A percentile compares a stretch with the other conserved stretches of the same genome.
These are phyloP conservation scores for Cladorrhinum sp. DNA, from an alignment of 2,329 filamentous ascomycete genomes.

Conservation along the genomic window DNA sequence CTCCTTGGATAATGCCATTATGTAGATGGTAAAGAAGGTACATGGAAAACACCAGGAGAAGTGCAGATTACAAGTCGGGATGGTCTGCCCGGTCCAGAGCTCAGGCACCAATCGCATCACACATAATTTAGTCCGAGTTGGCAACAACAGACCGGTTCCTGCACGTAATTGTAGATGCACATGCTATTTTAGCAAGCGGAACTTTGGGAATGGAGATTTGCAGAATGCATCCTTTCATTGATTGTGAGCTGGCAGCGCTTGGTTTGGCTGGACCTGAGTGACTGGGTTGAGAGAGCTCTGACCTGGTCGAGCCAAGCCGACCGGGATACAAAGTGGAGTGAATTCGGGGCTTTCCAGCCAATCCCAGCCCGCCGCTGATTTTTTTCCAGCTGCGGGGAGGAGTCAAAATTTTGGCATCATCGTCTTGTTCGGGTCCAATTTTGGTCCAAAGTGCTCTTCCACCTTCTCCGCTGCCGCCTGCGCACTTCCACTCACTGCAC, in stretches of 20 bases:
- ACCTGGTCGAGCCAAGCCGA: conserved; percentile 33
- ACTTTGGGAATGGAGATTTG: too few relatives aligned
- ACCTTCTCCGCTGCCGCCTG: conserved; percentile 4
- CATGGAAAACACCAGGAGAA: too few relatives aligned
- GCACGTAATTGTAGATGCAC: too few relatives aligned
- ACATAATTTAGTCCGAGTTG: neutral
- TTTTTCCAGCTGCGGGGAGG: conserved; percentile 28
- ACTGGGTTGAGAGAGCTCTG: conserved; percentile 1
- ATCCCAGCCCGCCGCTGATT: conserved; percentile 14
- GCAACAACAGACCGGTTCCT: too few relatives aligned
- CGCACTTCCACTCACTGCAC: conserved; percentile 10
- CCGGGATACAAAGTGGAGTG: conserved; percentile 37
- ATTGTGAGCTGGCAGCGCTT: neutral
- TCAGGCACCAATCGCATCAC: neutral
- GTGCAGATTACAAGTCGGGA: too few relatives aligned
- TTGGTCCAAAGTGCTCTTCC: conserved; percentile 6
- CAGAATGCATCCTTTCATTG: too few relatives aligned
- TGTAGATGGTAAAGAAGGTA: too few relatives aligned
- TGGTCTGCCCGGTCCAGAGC: too few relatives aligned
- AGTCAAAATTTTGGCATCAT: conserved; percentile 29
- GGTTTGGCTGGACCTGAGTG: neutral
- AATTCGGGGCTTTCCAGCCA: conserved; percentile 10
- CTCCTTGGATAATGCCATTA: too few relatives aligned
- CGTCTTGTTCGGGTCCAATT: conserved; percentile 13
- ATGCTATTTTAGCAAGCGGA: too few relatives aligned